phyloP scores from a whole-genome alignment of 129 eudicot species.

The Flaveria ramosissima region DNA sequence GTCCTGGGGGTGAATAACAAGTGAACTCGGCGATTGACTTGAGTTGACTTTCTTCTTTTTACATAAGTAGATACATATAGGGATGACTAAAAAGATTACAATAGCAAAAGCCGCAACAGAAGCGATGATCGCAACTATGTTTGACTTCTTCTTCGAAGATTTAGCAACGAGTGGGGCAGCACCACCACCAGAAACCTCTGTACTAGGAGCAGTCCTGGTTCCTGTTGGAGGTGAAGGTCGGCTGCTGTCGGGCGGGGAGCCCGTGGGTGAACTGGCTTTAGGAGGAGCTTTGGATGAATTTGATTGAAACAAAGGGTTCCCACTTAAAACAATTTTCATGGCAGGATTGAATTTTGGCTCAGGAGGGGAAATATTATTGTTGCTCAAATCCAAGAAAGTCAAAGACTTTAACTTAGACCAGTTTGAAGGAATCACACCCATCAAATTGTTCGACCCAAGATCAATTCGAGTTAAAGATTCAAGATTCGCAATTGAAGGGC shows the following conservation, averaged over 20 bases:
- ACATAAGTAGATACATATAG: slow-evolving; percentile 57
- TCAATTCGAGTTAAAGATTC: slow-evolving; percentile 51
- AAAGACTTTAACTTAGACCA: slow-evolving; percentile 45
- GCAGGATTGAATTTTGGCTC: slow-evolving; percentile 47
- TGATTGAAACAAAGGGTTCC: slow-evolving; percentile 40
- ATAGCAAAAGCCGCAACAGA: slow-evolving; percentile 48
- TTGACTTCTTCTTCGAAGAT: slow-evolving; percentile 32
- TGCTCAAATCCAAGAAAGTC: slow-evolving; percentile 55
- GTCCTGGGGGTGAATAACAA: slow-evolving; percentile 54
- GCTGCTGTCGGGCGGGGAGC: slow-evolving; percentile 23
- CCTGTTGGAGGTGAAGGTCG: slow-evolving; percentile 33
- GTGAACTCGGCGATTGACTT: slow-evolving; percentile 49
- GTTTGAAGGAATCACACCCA: slow-evolving; percentile 48
- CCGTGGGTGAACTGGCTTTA: slow-evolving; percentile 23
- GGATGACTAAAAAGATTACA: slow-evolving; percentile 48
- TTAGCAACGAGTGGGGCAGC: slow-evolving; percentile 14
- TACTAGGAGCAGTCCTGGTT: slow-evolving; percentile 4
- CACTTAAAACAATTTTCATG: slow-evolving; percentile 42
- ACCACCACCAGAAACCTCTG: slow-evolving; percentile 5
- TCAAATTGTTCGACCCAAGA: slow-evolving; percentile 49
- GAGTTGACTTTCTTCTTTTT: slow-evolving; percentile 52
- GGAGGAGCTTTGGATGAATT: slow-evolving; percentile 25
- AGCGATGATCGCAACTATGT: slow-evolving; percentile 44
- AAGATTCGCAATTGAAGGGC: slow-evolving; percentile 56
- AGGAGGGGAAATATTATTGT: slow-evolving; percentile 57